Base-by-base conservation (phyloP, 306 rosid genomes). In the Cicer judaicum region DNA sequence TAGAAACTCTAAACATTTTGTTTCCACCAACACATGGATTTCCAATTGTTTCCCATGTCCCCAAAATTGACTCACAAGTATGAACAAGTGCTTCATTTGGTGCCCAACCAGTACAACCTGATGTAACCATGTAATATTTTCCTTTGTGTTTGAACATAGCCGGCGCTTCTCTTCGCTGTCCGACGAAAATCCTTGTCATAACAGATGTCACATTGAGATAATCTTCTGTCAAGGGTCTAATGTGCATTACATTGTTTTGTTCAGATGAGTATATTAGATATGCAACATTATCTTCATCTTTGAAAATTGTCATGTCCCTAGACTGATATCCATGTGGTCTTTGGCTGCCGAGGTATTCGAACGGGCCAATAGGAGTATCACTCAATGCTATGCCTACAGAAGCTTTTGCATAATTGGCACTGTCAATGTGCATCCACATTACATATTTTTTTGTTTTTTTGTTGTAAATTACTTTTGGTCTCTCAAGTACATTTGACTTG, bases 351-450 rank as follows among this genome's bases (percentile, higher is more conserved):
- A 94, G 88, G 81, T 91, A 94, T 59, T 81, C 70, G 62, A 94
- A 94, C 48, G 98, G 92, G 54, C 98, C 98, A 12, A 84, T 81
- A 12, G 98, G 92, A 68, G 84, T 76, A 34, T 60, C 65, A 34
- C 65, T 34, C 18, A 60, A 3, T 10, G 98, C 97, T 39, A 85
- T 40, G 12, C 98, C 98, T 18, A 88, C 85, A 2, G 96, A 43
- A 73, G 98, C 97, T 84, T 94, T 94, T 2, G 97, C 90, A 53
- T 94, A 94, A 87, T 91, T 94, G 65, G 75, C 84, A 80, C 90
- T 88, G 9, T 94, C 98, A n/a, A 94, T 82, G 78, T 91, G 98
- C 97, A 91, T 94, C 96, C 93, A 94, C 97, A 94, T 94, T 40
- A 92, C 98, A 73, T 91, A 94, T 80, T 91, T 90, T 46, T 88